Evolutionary conservation across 1,284 basidiomycete species (phyloP), one percentile per base, ranked within the genome.

Genomic region (Microbotryum saponariae): DNA sequence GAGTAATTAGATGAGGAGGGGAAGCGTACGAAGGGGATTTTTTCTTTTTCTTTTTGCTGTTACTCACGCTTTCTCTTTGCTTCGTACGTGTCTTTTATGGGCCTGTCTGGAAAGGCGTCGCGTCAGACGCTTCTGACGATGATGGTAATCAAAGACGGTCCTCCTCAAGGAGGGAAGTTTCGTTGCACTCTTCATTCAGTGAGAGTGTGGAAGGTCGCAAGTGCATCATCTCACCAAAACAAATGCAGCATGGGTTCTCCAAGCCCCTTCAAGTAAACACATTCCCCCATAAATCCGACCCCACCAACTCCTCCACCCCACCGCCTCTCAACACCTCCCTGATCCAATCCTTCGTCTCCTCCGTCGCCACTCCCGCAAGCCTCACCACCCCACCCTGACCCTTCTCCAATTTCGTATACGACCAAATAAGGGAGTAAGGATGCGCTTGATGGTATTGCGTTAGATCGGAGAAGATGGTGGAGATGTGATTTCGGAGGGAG

Each of bases 331-430:
- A 49, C 49, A 65, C 50, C 10, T 78, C 75, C 54, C 77, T 77
- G 14, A 93, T 74, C 88, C 88, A 92, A 18, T 73, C 71, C 72
- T 81, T 83, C 27, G 91, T 87, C 29, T 75, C 75, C 75, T 91
- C 87, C 16, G 86, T 84, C 70, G 86, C 83, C 62, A 76, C 78
- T 14, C 83, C 90, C 12, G 87, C 88, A 20, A 85, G 81, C 63
- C 91, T 80, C 51, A 92, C 78, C 46, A 93, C 76, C 4, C 80
- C 78, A 2, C 82, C 82, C 3, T 52, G 42, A 0, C 59, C 58
- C 6, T 60, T 58, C 20, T 58, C 57, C 6, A 67, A 16, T 4
- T 54, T 23, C 23, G 58, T 61, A 45, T 52, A 72, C 47, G 54
- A 68, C 91, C 90, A 93, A 37, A 91, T 73, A 62, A 89, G 76